Evolutionary conservation across 2,329 filamentous ascomycete species (phyloP).

Genomic region (Epichloe festucae): DNA sequence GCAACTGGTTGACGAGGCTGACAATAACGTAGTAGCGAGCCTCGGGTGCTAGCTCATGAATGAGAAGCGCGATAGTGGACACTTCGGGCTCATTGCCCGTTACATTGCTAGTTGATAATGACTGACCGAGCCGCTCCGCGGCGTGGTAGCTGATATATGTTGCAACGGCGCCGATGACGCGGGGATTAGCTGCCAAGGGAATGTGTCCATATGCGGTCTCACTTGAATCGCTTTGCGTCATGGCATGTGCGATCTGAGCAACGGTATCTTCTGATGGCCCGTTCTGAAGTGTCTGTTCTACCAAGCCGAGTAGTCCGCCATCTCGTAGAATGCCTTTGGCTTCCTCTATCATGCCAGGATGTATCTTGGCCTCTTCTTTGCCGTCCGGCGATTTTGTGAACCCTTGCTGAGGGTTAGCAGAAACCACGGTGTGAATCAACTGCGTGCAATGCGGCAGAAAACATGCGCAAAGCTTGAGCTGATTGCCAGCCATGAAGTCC

Average conservation of each 20-base stretch:
- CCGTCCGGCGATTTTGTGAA: slow-evolving; percentile 56
- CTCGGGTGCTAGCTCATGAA: slow-evolving; percentile 62
- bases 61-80: slow-evolving; percentile 60
- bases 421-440: slow-evolving; percentile 76
- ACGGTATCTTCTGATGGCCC: slow-evolving; percentile 60
- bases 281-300: slow-evolving; percentile 45
- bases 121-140: slow-evolving; percentile 43
- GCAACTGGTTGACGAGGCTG: slow-evolving; percentile 81
- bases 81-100: slow-evolving; percentile 39
- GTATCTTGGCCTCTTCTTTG: slow-evolving; percentile 58
- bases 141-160: slow-evolving; percentile 68
- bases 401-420: slow-evolving; percentile 59
- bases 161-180: slow-evolving; percentile 70
- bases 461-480: slow-evolving; percentile 66
- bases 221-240: slow-evolving; percentile 45
- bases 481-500: slow-evolving; percentile 81
- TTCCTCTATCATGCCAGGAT: slow-evolving; percentile 53
- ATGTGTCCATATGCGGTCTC: slow-evolving; percentile 54
- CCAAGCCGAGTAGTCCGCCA: slow-evolving; percentile 43
- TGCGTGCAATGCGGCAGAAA: slow-evolving; percentile 79
- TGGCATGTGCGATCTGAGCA: slow-evolving; percentile 61
- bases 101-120: slow-evolving; percentile 42
- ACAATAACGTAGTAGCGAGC: slow-evolving; percentile 73
- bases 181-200: slow-evolving; percentile 53
- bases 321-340: slow-evolving; percentile 40